These are phyloP conservation scores for Penicillium paxilli DNA, from an alignment of 495 filamentous ascomycete species.

Conservation along the genomic window DNA sequence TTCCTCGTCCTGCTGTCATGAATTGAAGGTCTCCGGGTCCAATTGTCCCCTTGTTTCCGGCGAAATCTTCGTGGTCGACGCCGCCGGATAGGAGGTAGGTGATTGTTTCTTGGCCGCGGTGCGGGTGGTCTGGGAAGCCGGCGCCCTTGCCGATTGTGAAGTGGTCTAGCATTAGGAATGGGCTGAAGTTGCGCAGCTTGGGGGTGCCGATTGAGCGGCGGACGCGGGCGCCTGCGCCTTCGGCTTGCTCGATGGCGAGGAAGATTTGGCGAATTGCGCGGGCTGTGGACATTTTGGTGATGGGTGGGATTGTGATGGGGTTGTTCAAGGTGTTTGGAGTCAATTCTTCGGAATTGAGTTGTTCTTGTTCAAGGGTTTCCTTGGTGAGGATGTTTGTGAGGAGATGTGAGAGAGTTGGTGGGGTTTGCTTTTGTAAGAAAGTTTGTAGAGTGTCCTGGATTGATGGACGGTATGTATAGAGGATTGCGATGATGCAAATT, in stretches of 20 bases:
- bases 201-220: slow-evolving; percentile 86
- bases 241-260: slow-evolving; percentile 80
- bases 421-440: slow-evolving; percentile 19
- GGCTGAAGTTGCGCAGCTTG: slow-evolving; percentile 80
- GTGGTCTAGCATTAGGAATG: slow-evolving; percentile 98
- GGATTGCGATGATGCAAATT: slow-evolving; percentile 45
- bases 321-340: not conserved
- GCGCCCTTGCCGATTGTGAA: slow-evolving; percentile 79
- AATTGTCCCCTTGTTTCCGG: slow-evolving; percentile 84
- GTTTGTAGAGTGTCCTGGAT: slow-evolving; percentile 16
- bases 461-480: slow-evolving; percentile 28
- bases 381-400: slow-evolving; percentile 12
- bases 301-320: slow-evolving; percentile 11
- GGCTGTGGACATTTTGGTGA: slow-evolving; percentile 63
- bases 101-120: slow-evolving; percentile 80
- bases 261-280: slow-evolving; percentile 79
- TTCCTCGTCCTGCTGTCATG: slow-evolving; percentile 93
- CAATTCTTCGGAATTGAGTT: too few relatives aligned
- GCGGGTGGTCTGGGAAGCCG: slow-evolving; percentile 86
- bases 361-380: too few relatives aligned
- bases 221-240: slow-evolving; percentile 87
- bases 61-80: slow-evolving; percentile 95
- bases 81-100: slow-evolving; percentile 84
- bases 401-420: slow-evolving; percentile 15
- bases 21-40: slow-evolving; percentile 87